Evolutionary conservation across 768 basidiomycete genomes (phyloP).

Genomic region (Termitomyces bulborhizus): DNA sequence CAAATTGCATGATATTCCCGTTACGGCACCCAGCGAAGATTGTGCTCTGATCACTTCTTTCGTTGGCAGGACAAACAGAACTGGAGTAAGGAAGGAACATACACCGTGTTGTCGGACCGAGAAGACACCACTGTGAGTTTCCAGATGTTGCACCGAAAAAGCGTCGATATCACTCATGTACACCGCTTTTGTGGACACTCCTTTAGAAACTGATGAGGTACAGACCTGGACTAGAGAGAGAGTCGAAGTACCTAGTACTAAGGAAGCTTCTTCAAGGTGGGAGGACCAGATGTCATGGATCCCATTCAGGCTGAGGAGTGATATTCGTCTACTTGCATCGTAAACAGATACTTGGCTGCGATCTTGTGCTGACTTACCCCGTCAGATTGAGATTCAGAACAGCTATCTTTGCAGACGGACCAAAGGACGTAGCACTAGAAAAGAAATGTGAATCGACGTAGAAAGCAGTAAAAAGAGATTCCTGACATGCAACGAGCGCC

Average conservation of each 20-base stretch:
- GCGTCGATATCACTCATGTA: slow-evolving; percentile 45
- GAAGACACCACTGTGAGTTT: slow-evolving; percentile 60
- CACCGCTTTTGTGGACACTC: slow-evolving; percentile 46
- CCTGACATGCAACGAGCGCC: slow-evolving; percentile 45
- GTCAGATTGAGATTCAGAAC: slow-evolving; percentile 35
- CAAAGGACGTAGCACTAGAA: slow-evolving; percentile 50
- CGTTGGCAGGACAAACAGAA: background rate
- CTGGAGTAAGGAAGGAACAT: slow-evolving; percentile 3
- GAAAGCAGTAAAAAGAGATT: background rate
- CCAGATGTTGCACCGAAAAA: slow-evolving; percentile 29
- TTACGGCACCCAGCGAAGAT: slow-evolving; percentile 57
- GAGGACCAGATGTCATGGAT: slow-evolving; percentile 55
- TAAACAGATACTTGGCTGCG: slow-evolving; percentile 3
- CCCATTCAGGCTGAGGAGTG: slow-evolving; percentile 28
- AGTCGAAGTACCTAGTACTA: slow-evolving; percentile 45
- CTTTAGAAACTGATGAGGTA: slow-evolving; percentile 24
- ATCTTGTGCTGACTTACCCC: slow-evolving; percentile 26
- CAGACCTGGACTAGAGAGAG: background rate
- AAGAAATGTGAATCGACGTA: background rate
- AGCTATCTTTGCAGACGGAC: slow-evolving; percentile 43
- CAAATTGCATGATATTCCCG: slow-evolving; percentile 52
- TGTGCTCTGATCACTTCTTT: slow-evolving; percentile 28
- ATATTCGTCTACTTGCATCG: slow-evolving; percentile 24
- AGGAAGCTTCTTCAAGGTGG: slow-evolving; percentile 38
- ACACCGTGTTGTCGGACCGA: slow-evolving; percentile 50